Evolutionary conservation across 345 rosid species (phyloP), one percentile per base, ranked within the genome.

Genomic region (Lumnitzera racemosa): DNA sequence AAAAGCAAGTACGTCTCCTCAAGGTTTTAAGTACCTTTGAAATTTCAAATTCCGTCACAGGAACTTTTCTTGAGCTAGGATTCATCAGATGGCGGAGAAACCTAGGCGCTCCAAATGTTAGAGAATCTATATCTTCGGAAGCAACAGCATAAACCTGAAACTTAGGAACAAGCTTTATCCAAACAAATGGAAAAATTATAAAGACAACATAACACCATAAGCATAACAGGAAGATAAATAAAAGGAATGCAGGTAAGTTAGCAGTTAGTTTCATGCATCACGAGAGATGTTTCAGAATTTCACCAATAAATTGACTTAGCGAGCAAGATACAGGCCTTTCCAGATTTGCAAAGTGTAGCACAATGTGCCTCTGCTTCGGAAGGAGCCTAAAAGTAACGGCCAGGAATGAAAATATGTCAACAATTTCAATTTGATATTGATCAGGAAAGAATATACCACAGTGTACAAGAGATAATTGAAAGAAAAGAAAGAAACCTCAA

Each of bases 61-160:
- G 95, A 58, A 83, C 54, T 75, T 94, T 94, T 84, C 90, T 84
- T 41, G 97, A 87, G 74, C 91, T 86, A 59, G 97, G 96, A 76
- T 84, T 95, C 99, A 94, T 90, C 72, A 94, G 75, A 78, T 90
- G 99, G 64, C 95, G 95, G 64, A 94, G 91, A 83, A 94, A 90
- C 51, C 76, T 90, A 55, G 96, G 76, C 72, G 97, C 96, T 61
- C 99, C 96, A 74, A 94, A 94, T 48, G 97, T 94, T 57, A 94
- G 81, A 62, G 99, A 94, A 64, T 90, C 99, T 97, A 94, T 94
- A 68, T 94, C 99, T 79, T 94, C 97, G 57, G 97, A 94, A 68
- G 99, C 99, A 61, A 94, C 99, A 25, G 83, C 97, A 67, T 94
- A 94, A 65, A 86, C 97, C 99, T 94, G 43, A 36, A 36, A 36